Percentiles rank a stretch among this genome's conserved stretches.
phyloP scores from a whole-genome alignment of 2,329 filamentous ascomycete genomes.

The Acrocalymma vagum region DNA sequence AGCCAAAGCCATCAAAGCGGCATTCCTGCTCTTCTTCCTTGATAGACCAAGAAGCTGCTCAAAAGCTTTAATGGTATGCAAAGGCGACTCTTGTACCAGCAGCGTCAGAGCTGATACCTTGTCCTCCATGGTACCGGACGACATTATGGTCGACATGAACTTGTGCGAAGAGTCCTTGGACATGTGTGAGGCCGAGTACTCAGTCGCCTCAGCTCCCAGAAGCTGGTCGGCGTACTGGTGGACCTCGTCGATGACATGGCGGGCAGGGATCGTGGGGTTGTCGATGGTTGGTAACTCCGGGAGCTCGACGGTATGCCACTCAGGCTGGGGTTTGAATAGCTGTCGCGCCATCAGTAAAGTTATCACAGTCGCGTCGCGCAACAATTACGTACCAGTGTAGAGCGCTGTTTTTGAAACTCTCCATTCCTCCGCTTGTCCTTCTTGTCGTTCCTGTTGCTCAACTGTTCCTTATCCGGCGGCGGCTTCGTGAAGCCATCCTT shows the following conservation, averaged over 20 bases:
- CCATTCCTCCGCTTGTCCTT: constrained; percentile 42
- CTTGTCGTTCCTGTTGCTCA: constrained; percentile 36
- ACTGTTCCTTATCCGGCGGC: constrained; percentile 38
- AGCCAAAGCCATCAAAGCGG: constrained; percentile 90
- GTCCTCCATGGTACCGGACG: constrained; percentile 93
- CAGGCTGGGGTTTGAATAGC: constrained; percentile 69
- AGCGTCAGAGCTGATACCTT: constrained; percentile 96
- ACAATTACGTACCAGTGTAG: constrained; percentile 38
- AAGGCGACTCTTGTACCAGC: constrained; percentile 92
- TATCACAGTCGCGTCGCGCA: constrained; percentile 7
- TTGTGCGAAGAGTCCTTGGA: constrained; percentile 88
- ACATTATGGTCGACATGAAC: constrained; percentile 97
- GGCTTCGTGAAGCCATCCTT: constrained; percentile 50
- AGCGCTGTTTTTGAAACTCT: constrained; percentile 37
- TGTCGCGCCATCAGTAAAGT: constrained; percentile 41
- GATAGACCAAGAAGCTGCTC: constrained; percentile 84
- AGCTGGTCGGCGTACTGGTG: constrained; percentile 76
- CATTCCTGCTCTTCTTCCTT: constrained; percentile 91
- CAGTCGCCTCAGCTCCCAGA: constrained; percentile 78
- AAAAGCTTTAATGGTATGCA: constrained; percentile 90
- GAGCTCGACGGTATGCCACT: constrained; percentile 71
- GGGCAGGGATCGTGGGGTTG: constrained; percentile 58
- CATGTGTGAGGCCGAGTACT: constrained; percentile 75
- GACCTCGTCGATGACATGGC: constrained; percentile 64
- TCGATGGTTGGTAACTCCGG: constrained; percentile 60